These are phyloP conservation scores for Craterostigma plantagineum DNA, from an alignment of 257 asterid species.

Conservation along the genomic window DNA sequence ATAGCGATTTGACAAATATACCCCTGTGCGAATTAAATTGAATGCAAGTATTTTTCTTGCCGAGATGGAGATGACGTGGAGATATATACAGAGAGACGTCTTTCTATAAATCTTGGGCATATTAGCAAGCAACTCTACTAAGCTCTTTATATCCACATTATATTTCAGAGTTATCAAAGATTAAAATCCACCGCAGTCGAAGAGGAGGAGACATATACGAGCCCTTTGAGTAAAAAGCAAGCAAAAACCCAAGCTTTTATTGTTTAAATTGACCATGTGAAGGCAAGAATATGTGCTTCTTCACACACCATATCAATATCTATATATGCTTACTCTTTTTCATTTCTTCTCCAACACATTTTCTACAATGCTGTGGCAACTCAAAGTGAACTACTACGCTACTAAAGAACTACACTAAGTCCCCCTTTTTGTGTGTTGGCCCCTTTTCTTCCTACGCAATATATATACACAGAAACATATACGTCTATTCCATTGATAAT, in stretches of 20 bases:
- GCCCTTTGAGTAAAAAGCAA: conserved; percentile 75
- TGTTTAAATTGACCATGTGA: conserved; percentile 21
- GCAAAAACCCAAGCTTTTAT: conserved; percentile 25
- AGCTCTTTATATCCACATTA: no score
- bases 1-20: no score
- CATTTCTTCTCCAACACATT: conserved; percentile 43
- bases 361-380: conserved; percentile 10
- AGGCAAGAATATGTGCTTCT: conserved; percentile 73
- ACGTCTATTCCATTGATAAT: not conserved
- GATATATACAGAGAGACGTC: no score
- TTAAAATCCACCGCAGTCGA: no score
- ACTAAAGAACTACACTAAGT: conserved; percentile 26
- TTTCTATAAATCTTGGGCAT: no score
- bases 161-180: no score
- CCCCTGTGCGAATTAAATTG: no score
- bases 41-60: no score
- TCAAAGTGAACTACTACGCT: conserved; percentile 16
- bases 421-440: not conserved
- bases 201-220: conserved; percentile 3
- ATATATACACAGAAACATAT: conserved; percentile 4
- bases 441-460: conserved; percentile 1
- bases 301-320: not conserved
- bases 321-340: conserved; percentile 6
- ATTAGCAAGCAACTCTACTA: no score
- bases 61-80: no score